Evolutionary conservation across 768 basidiomycete species (phyloP).

Genomic region (Clavulina sp.): DNA sequence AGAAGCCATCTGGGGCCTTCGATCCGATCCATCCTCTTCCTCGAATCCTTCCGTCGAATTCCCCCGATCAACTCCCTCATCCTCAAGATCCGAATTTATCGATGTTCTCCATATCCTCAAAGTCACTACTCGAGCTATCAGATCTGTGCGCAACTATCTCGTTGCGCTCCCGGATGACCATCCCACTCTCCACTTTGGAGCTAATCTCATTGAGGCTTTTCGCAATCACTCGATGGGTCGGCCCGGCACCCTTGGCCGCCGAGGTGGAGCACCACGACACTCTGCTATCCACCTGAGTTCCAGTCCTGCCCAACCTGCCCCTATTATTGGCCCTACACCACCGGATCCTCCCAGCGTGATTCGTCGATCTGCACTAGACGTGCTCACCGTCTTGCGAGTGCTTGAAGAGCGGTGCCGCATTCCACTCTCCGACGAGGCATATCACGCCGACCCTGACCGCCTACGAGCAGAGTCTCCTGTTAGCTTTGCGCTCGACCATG

Average conservation of each 20-base stretch:
- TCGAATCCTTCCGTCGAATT: conserved; percentile 1
- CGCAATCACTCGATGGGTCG: conserved; percentile 20
- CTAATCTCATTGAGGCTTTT: neutral
- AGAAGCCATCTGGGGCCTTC: conserved; percentile 44
- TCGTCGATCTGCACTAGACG: conserved; percentile 64
- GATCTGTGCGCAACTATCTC: conserved; percentile 70
- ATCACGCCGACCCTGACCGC: no score
- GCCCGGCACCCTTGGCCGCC: conserved; percentile 16
- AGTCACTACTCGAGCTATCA: conserved; percentile 61
- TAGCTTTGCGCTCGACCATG: conserved; percentile 2
- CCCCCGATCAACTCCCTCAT: neutral
- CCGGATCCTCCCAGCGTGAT: conserved; percentile 48
- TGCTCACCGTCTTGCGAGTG: conserved; percentile 58
- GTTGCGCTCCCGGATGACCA: conserved; percentile 61
- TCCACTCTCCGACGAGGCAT: conserved; percentile 64
- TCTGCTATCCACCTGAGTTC: neutral
- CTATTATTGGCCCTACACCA: conserved; percentile 18
- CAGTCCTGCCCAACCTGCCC: conserved; percentile 2
- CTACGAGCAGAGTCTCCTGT: conserved; percentile 5
- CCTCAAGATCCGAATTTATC: conserved; percentile 15
- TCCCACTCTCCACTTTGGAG: neutral
- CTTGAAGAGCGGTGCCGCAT: conserved; percentile 66
- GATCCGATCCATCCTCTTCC: conserved; percentile 14
- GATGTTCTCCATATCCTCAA: conserved; percentile 60
- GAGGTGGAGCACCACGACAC: conserved; percentile 17